A percentile compares a stretch with the other conserved stretches of the same genome.
Conservation (phyloP, 305 asterid genomes). For the Solanum hybrid region DNA sequence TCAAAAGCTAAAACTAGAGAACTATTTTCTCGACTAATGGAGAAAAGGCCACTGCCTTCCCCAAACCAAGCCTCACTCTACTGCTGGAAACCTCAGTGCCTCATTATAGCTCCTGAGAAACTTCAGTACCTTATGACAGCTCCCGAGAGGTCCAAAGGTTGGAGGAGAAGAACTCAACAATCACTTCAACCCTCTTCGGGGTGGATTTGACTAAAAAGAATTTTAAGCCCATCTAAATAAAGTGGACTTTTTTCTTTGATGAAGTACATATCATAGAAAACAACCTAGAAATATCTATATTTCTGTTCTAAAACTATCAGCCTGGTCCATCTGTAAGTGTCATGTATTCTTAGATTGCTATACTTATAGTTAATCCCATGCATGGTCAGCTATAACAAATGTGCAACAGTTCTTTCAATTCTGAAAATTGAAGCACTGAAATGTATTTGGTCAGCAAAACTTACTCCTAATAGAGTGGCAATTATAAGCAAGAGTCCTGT, state of each 20-base stretch:
- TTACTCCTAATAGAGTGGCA: constrained; percentile 86
- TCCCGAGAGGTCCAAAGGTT: not conserved
- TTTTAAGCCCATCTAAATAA: not conserved
- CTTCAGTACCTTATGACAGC: not conserved
- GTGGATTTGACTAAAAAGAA: not conserved
- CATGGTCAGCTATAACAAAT: not conserved
- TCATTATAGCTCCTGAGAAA: not conserved
- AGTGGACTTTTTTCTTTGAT: not conserved
- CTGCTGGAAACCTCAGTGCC: not conserved
- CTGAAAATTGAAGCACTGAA: not conserved
- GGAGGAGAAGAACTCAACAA: not conserved
- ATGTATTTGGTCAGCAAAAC: constrained; percentile 1
- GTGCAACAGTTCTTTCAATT: not conserved
- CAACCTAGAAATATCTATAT: not conserved
- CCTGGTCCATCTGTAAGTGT: not conserved
- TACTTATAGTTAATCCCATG: not conserved
- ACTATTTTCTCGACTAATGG: not conserved
- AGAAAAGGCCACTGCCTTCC: not conserved
- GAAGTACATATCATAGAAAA: not conserved
- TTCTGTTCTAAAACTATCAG: not conserved
- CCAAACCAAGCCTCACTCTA: not conserved
- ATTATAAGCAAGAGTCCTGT: constrained; percentile 84
- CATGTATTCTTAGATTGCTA: not conserved
- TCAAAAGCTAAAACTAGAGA: not conserved
- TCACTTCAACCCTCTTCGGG: not conserved